Evolutionary conservation across 1,284 basidiomycete genomes (phyloP).

Genomic region (Irpex lacteus): DNA sequence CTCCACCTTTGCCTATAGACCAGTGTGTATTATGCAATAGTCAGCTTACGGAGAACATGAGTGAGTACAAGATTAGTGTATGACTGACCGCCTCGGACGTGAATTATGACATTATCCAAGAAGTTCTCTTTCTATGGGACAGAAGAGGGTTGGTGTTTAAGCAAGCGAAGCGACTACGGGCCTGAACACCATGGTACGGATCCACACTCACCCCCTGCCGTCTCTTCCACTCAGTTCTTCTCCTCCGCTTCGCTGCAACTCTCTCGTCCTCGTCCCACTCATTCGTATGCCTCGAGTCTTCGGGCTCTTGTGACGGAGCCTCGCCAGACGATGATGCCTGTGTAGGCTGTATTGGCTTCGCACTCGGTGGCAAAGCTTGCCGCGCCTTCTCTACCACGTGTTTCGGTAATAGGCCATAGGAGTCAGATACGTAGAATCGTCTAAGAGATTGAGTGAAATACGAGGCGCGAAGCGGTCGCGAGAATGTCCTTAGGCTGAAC

Average conservation of each 20-base stretch:
- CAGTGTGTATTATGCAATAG: too few relatives aligned
- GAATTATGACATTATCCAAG: constrained; percentile 77
- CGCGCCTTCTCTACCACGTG: not conserved
- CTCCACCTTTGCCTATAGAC: constrained; percentile 70
- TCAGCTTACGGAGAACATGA: constrained; percentile 14
- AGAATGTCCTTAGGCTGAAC: not conserved
- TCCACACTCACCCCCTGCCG: constrained; percentile 58
- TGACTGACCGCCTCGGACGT: constrained; percentile 72
- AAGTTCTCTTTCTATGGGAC: constrained; percentile 70
- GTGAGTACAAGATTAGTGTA: constrained; percentile 14
- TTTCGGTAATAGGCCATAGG: not conserved
- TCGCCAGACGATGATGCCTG: not conserved
- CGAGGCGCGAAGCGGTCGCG: not conserved
- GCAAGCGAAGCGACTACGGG: not conserved
- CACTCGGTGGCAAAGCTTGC: not conserved
- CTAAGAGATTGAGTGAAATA: not conserved
- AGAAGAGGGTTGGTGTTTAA: constrained; percentile 7
- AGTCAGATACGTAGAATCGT: not conserved
- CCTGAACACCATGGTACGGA: not conserved
- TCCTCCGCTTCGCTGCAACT: constrained; percentile 24
- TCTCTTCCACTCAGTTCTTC: constrained; percentile 75
- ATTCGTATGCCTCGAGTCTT: not conserved
- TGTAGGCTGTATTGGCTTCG: not conserved
- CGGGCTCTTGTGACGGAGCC: not conserved
- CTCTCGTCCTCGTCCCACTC: constrained; percentile 1